Conservation (phyloP, 345 rosid species). For the Syzygium aqueum region DNA sequence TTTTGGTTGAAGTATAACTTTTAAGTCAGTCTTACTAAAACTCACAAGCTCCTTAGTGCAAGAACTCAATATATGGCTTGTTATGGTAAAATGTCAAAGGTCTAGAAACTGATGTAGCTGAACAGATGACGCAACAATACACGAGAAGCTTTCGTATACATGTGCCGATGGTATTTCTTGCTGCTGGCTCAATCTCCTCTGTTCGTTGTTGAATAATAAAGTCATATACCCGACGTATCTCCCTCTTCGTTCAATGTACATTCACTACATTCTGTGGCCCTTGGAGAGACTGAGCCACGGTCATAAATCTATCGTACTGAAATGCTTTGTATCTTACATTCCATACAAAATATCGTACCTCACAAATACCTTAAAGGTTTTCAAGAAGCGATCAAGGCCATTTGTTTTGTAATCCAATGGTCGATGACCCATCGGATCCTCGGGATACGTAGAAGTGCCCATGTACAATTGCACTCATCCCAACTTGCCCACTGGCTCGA, state of each 20-base stretch:
- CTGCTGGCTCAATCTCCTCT: background rate
- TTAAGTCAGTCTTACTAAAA: background rate
- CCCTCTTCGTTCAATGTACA: no score
- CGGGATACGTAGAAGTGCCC: fast-evolving
- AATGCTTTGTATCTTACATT: background rate
- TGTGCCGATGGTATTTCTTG: background rate
- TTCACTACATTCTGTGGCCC: background rate
- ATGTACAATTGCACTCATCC: background rate
- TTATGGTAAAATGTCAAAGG: background rate
- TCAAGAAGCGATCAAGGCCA: fast-evolving
- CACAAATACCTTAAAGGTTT: background rate
- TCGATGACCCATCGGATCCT: background rate
- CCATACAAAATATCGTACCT: background rate
- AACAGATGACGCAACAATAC: background rate
- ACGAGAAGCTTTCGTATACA: background rate
- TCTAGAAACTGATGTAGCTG: background rate
- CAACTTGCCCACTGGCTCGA: background rate
- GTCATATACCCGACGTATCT: background rate
- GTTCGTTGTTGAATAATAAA: background rate
- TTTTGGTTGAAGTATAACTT: background rate
- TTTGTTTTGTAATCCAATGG: background rate
- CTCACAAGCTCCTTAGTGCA: background rate
- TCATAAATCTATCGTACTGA: fast-evolving
- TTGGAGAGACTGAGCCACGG: background rate
- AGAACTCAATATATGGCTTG: background rate